phyloP scores from a whole-genome alignment of 805 yeast species.

The Zygotorulaspora florentina region DNA sequence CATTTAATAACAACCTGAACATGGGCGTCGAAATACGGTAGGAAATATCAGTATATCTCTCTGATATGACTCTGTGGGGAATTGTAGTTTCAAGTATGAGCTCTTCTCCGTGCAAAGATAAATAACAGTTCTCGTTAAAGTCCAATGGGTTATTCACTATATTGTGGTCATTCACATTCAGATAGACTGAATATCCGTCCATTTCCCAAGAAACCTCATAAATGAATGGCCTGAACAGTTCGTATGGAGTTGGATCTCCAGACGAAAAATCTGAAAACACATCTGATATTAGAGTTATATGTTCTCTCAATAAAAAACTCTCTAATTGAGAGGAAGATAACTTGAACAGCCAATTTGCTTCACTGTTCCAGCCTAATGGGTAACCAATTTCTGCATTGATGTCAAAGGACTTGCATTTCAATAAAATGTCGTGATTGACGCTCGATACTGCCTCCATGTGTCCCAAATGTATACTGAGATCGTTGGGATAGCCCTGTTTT shows the following conservation, averaged over 20 bases:
- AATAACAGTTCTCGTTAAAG: constrained; percentile 69
- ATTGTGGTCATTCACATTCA: constrained; percentile 84
- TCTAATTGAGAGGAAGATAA: constrained; percentile 50
- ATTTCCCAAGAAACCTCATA: constrained; percentile 62
- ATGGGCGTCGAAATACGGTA: constrained; percentile 52
- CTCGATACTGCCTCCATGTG: constrained; percentile 70
- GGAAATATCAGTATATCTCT: constrained; percentile 48
- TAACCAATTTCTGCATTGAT: constrained; percentile 56
- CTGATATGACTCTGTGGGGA: constrained; percentile 56
- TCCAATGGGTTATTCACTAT: constrained; percentile 87
- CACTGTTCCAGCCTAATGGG: constrained; percentile 83
- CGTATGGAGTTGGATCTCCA: constrained; percentile 69
- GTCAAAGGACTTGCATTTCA: constrained; percentile 55
- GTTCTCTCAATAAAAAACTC: constrained; percentile 75
- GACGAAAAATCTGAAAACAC: constrained; percentile 69
- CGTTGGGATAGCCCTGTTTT: constrained; percentile 52
- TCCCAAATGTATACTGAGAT: constrained; percentile 42
- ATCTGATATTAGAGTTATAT: constrained; percentile 68
- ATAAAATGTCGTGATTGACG: constrained; percentile 80
- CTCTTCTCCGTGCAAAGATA: constrained; percentile 65
- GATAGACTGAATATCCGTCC: constrained; percentile 51
- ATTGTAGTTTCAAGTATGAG: constrained; percentile 46
- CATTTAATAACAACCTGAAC: constrained; percentile 59
- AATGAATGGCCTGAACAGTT: constrained; percentile 66
- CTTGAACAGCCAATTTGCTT: constrained; percentile 61